Base-by-base conservation (phyloP, 495 filamentous ascomycete species). In the Evansstolkia leycettana region DNA sequence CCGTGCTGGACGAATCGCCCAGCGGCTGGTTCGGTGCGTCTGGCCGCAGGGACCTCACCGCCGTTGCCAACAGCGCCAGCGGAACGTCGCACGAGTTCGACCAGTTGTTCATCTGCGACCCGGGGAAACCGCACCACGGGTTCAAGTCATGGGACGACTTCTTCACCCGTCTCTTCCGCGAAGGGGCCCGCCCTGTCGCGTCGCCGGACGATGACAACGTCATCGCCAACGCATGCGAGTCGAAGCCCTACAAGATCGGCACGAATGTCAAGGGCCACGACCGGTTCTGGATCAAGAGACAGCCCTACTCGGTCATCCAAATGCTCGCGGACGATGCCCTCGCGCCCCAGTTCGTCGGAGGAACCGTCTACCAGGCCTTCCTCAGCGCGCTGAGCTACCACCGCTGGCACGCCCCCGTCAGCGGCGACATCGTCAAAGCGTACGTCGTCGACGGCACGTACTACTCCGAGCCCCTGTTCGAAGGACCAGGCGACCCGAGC, bases 331-430 rank as follows among this genome's bases (percentile, higher is more conserved):
- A 73, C 40, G 66, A 78, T 38, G 42, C 58, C 0, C 50, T 73
- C 3, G 57, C 70, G 0, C n/a, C 20, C 2, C 53, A 72, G 8
- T 82, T 82, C 45, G 61, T 64, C n/a, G 63, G 61, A 0, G 75
- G 70, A 0, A 81, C 73, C 0, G 53, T 84, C 5, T 84, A 83
- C 44, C 78, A 84, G 40, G 77, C 75, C 0, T 82, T 77, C 42
- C 57, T 82, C 2, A 73, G 67, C 13, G 67, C 74, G 1, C 47
- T 79, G 20, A 75, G 69, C 33, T 84, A 84, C 43, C 79, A 84
- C 48, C 70, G 78, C 3, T 83, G 80, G 80, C 76, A 83, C 49
- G 45, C 67, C 0, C 80, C 79, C 13, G 73, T 82, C 0, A 62
- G 51, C 2, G 80, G 79, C 1, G 69, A 42, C 17, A 51, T 83